Base-by-base conservation (phyloP, 129 eudicot species). In the Artemisia tridentata region DNA sequence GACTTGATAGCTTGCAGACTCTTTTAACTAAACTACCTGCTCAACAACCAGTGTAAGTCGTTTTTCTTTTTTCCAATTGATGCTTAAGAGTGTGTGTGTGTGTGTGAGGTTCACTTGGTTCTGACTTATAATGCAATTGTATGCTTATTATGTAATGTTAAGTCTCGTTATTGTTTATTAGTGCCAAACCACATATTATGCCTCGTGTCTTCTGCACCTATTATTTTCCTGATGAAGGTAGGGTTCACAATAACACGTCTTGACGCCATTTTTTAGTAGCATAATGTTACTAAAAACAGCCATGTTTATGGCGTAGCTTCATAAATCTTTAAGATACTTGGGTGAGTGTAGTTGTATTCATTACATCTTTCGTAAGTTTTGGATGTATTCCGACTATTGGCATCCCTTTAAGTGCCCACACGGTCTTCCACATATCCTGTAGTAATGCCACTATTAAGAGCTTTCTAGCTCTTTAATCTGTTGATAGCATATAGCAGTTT, bases 1-100 rank as follows among this genome's bases (percentile, higher is more conserved):
- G 90, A 75, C 90, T 89, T 57, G 96, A 89, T 64, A 84, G 89
- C 78, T 72, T 86, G 58, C 85, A 84, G 63, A 63, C 90, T 75
- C 80, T 80, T 73, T 61, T 82, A 21, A 73, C 92, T 49, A 86
- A 86, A 80, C 81, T 80, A 73, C 96, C 92, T 63, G 82, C 83
- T 43, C 86, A 79, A 72, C 92, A 84, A 68, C 80, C 75, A 0
- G 41, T 76, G 80, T 81, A 79, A 58, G 72, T 82, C 83, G 1
- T 9, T 47, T 38, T 60, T 50, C 59, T 17, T 47, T 7, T 46
- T 15, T 29, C 47, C 61, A 60, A 7, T 38, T 38, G 45, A 1
- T 38, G 45, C 1, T 38, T 72, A 21, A 12, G 14, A 12, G 14
- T 38, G 14, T 34, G 29, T 52, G 11, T 52, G 27, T 34, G 5